Conservation (phyloP, 2,329 filamentous ascomycete species). For the Cyanodermella asteris region DNA sequence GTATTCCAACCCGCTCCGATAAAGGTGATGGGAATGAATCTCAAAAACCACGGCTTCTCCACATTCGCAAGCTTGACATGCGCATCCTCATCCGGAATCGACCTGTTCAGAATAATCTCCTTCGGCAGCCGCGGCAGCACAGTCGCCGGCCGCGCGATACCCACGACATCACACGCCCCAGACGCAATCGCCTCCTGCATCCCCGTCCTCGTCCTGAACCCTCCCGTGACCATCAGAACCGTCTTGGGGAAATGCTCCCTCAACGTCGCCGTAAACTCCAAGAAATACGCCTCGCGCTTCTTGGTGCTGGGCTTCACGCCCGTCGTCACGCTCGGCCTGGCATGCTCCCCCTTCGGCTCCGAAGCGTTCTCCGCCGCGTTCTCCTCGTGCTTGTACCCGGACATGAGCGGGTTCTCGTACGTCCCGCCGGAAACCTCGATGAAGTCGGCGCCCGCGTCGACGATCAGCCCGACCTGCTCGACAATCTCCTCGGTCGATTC, state of each 20-base stretch:
- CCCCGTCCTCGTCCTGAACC: constrained; percentile 30
- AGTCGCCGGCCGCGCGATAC: constrained; percentile 30
- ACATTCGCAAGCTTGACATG: too few species aligned
- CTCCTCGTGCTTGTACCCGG: constrained; percentile 30
- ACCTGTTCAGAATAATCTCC: too few species aligned
- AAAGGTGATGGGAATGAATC: too few species aligned
- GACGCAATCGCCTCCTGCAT: constrained; percentile 36
- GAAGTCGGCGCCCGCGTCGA: constrained; percentile 18
- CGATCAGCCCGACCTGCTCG: constrained; percentile 17
- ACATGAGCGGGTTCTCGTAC: constrained; percentile 31
- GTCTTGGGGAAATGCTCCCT: constrained; percentile 27
- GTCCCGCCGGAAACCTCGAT: constrained; percentile 40
- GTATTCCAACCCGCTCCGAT: too few species aligned
- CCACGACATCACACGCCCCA: constrained; percentile 38
- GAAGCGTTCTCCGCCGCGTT: too few species aligned
- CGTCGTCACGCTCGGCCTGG: too few species aligned
- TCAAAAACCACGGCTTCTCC: too few species aligned
- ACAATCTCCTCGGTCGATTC: constrained; percentile 30
- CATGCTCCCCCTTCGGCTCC: too few species aligned
- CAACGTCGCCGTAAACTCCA: constrained; percentile 35
- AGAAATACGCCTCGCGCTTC: constrained; percentile 36
- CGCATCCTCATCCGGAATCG: too few species aligned
- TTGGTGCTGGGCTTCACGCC: too few species aligned
- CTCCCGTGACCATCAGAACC: constrained; percentile 36
- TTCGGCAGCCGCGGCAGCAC: constrained; percentile 26